A percentile compares a stretch with the other conserved stretches of the same genome.
These are phyloP conservation scores for Hypomyces rosellus DNA, from an alignment of 2,329 filamentous ascomycete species.

Conservation along the genomic window DNA sequence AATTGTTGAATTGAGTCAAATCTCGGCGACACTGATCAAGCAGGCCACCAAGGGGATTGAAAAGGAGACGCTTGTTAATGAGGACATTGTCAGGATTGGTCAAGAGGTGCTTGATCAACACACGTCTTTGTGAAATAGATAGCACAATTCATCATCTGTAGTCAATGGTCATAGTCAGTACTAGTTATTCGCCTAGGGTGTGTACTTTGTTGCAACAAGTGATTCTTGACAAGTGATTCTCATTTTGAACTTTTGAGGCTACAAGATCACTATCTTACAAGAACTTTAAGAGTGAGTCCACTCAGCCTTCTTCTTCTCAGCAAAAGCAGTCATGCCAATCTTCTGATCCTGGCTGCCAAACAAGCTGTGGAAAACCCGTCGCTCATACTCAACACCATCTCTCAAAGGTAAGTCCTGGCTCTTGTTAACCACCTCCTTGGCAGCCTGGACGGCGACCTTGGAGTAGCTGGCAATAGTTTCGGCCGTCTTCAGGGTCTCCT, in stretches of 20 bases:
- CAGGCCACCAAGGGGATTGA: constrained; percentile 6
- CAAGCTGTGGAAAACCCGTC: constrained; percentile 83
- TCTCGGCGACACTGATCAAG: constrained; percentile 3
- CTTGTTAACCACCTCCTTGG: constrained; percentile 99
- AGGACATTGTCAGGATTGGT: constrained; percentile 10
- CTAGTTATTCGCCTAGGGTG: neutral
- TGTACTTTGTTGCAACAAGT: neutral
- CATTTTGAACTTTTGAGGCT: neutral
- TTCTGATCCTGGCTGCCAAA: constrained; percentile 97
- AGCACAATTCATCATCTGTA: neutral
- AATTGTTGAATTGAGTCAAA: neutral
- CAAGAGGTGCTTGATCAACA: neutral
- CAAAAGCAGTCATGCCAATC: constrained; percentile 93
- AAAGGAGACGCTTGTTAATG: constrained; percentile 6
- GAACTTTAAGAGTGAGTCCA: constrained; percentile 71
- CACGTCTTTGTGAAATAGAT: neutral
- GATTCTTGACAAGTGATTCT: neutral
- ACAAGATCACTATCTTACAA: neutral
- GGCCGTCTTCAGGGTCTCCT: constrained; percentile 74
- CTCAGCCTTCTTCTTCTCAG: constrained; percentile 86
- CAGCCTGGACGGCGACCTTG: constrained; percentile 77
- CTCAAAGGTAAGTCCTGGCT: constrained; percentile 83
- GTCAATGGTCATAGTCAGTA: neutral
- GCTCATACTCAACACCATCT: constrained; percentile 92
- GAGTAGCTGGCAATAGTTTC: constrained; percentile 86